Percentiles rank a stretch among this genome's conserved stretches.
Conservation (phyloP, 2,329 filamentous ascomycete species). For the Clarireedia hainanense region DNA sequence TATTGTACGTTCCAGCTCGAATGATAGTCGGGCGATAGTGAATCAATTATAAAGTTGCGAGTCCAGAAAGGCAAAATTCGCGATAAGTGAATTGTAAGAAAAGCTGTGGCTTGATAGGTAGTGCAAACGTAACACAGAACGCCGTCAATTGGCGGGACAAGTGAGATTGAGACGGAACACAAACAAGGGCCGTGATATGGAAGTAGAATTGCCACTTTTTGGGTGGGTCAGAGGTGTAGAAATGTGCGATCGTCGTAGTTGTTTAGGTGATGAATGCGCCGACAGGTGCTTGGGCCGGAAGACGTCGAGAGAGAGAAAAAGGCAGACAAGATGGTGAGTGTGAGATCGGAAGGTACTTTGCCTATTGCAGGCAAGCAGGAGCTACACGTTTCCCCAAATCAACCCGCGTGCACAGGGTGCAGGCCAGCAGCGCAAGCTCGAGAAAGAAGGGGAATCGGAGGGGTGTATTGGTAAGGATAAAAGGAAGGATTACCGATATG, state of each 20-base stretch:
- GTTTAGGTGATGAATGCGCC: too few species aligned
- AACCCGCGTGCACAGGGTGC: too few species aligned
- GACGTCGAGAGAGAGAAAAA: not conserved
- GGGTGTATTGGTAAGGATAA: too few species aligned
- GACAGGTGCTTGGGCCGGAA: too few species aligned
- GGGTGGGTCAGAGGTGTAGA: not conserved
- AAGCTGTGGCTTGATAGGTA: not conserved
- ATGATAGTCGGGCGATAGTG: not conserved
- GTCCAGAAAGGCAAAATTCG: not conserved
- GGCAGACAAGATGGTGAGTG: not conserved
- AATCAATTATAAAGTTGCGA: slow-evolving; percentile 2
- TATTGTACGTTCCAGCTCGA: not conserved
- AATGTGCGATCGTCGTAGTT: not conserved
- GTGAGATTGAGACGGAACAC: slow-evolving; percentile 8
- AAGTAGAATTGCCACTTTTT: not conserved
- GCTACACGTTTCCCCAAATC: too few species aligned
- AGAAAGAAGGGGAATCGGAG: too few species aligned
- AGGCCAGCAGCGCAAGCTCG: too few species aligned
- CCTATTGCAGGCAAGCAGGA: too few species aligned
- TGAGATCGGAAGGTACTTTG: too few species aligned
- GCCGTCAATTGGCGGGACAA: slow-evolving; percentile 12
- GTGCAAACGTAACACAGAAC: slow-evolving; percentile 4
- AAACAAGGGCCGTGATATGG: slow-evolving; percentile 2
- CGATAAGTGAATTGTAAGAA: not conserved
- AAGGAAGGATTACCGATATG: too few species aligned